These are phyloP conservation scores for Leccinum angustisporum DNA, from an alignment of 1,284 basidiomycete genomes.

Conservation along the genomic window DNA sequence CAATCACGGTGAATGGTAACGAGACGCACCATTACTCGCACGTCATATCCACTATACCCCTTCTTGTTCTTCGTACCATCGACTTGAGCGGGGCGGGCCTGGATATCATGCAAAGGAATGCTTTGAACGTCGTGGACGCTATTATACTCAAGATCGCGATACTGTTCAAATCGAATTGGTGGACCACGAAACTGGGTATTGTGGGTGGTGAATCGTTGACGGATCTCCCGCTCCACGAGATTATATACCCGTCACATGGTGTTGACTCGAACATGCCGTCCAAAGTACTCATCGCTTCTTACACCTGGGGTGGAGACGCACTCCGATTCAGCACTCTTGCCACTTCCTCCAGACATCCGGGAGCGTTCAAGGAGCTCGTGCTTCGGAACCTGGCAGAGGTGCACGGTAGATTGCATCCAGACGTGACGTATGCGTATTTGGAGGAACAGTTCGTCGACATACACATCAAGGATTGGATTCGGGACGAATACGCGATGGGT, in stretches of 20 bases:
- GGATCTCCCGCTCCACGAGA: neutral
- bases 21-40: neutral
- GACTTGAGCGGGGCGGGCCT: neutral
- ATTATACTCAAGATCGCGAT: neutral
- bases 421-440: neutral
- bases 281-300: conserved; percentile 8
- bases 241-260: conserved; percentile 38
- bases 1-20: neutral
- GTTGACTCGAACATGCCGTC: conserved; percentile 23
- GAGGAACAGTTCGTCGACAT: neutral
- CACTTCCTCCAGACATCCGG: neutral
- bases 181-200: conserved; percentile 26
- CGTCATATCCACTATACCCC: neutral
- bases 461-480: neutral
- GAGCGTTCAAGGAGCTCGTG: neutral
- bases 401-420: neutral
- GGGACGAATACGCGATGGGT: conserved; percentile 13
- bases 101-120: neutral
- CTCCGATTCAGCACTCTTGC: neutral
- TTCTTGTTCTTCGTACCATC: neutral
- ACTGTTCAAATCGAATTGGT: conserved; percentile 29
- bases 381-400: conserved; percentile 16
- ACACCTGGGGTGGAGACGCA: neutral
- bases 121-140: neutral
- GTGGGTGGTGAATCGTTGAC: conserved; percentile 28